Evolutionary conservation across 352 stramenopile genomes (phyloP).

Genomic region (Globisporangium barbulae): DNA sequence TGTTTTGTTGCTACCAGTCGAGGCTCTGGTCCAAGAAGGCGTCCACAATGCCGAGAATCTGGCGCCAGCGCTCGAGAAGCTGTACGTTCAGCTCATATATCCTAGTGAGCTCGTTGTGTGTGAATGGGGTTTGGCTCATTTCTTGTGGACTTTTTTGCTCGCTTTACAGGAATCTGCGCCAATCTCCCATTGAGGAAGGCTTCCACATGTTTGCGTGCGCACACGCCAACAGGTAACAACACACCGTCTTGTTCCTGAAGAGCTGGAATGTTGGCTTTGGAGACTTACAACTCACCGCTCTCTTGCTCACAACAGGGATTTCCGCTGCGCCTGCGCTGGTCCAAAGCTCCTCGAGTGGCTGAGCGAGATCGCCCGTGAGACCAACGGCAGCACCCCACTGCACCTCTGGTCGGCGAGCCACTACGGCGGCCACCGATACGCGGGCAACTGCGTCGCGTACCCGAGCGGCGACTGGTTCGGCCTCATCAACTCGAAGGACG

Average conservation of each 20-base stretch:
- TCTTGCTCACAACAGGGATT: conserved; percentile 35
- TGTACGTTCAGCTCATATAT: conserved; percentile 22
- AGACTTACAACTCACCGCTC: too few species aligned
- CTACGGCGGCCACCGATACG: conserved; percentile 72
- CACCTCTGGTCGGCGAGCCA: conserved; percentile 68
- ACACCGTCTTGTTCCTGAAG: background rate
- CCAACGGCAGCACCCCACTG: conserved; percentile 18
- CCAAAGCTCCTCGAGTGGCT: conserved; percentile 69
- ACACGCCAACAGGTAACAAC: conserved; percentile 40
- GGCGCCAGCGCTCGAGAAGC: conserved; percentile 24
- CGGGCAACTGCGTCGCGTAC: conserved; percentile 69
- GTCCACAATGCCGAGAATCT: conserved; percentile 33
- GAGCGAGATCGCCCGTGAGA: conserved; percentile 30
- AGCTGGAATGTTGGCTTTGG: too few species aligned
- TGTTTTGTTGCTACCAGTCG: conserved; percentile 19
- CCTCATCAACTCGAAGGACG: conserved; percentile 52
- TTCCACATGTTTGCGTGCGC: conserved; percentile 73
- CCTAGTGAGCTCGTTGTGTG: background rate
- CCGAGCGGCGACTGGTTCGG: conserved; percentile 78
- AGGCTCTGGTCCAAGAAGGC: conserved; percentile 29
- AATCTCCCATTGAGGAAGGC: conserved; percentile 31
- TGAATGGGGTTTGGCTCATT: background rate
- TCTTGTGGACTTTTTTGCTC: background rate
- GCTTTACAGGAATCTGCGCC: conserved; percentile 32
- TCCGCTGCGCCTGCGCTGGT: conserved; percentile 69